A percentile compares a stretch with the other conserved stretches of the same genome.
Conservation (phyloP, 345 rosid species). For the Heritiera fomes region DNA sequence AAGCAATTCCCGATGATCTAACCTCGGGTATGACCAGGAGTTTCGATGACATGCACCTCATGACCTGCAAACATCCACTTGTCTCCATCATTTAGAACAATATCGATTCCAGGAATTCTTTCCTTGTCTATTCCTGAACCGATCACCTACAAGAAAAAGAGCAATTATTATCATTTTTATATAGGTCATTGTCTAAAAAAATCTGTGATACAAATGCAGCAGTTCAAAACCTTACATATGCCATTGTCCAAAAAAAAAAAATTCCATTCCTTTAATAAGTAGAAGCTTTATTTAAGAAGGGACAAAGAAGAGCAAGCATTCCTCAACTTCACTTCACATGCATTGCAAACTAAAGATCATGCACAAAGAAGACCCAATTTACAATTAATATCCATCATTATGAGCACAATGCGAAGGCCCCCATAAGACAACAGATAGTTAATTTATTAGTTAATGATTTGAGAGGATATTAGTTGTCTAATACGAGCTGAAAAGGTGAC, state of each 20-base stretch:
- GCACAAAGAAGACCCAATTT: background rate
- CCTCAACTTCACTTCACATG: background rate
- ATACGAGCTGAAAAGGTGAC: too few species aligned
- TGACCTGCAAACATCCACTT: conserved; percentile 99
- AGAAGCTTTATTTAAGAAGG: background rate
- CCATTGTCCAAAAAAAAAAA: background rate
- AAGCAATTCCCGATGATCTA: conserved; percentile 17
- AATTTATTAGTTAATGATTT: too few species aligned
- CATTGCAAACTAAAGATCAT: background rate
- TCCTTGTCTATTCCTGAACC: conserved; percentile 77
- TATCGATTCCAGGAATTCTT: conserved; percentile 91
- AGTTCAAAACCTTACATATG: background rate
- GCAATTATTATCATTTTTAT: background rate
- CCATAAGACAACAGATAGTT: too few species aligned
- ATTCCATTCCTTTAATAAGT: conserved; percentile 12
- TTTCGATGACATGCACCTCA: conserved; percentile 77
- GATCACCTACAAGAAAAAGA: conserved; percentile 65
- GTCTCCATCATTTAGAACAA: conserved; percentile 77
- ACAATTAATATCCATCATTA: background rate
- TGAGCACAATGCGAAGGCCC: background rate
- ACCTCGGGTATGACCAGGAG: conserved; percentile 99
- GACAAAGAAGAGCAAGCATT: background rate
- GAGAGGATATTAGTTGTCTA: too few species aligned
- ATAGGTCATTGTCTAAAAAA: too few species aligned
- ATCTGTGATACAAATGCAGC: too few species aligned